These are phyloP conservation scores for Pestalotiopsis sp. DNA, from an alignment of 2,329 filamentous ascomycete species.

Conservation along the genomic window DNA sequence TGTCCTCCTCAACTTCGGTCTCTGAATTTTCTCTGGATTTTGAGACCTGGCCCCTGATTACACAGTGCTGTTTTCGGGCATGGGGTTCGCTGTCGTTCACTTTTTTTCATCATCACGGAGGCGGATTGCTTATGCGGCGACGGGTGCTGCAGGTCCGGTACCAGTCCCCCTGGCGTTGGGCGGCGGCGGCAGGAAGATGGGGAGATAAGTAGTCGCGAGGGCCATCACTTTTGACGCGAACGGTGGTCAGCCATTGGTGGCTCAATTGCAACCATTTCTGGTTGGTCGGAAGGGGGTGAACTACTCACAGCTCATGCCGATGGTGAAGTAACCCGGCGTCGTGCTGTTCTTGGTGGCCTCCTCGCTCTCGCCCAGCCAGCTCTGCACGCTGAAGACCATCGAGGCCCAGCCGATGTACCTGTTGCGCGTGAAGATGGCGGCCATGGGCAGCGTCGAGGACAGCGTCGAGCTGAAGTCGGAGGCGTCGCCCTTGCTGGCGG, in stretches of 20 bases:
- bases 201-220: slow-evolving; percentile 54
- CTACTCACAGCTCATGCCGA: slow-evolving; percentile 76
- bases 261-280: neutral
- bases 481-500: slow-evolving; percentile 62
- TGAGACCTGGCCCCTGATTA: neutral
- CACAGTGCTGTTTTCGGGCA: neutral
- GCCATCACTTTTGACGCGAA: slow-evolving; percentile 54
- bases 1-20: neutral
- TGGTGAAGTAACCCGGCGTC: slow-evolving; percentile 73
- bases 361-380: slow-evolving; percentile 76
- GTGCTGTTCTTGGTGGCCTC: slow-evolving; percentile 64
- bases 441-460: slow-evolving; percentile 87
- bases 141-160: slow-evolving; percentile 35
- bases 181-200: slow-evolving; percentile 50
- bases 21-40: neutral
- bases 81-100: neutral
- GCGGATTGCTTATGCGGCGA: slow-evolving; percentile 19
- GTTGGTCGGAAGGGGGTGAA: neutral
- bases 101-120: neutral
- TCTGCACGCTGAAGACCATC: slow-evolving; percentile 74
- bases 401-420: slow-evolving; percentile 76
- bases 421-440: slow-evolving; percentile 91
- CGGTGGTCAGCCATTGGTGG: neutral
- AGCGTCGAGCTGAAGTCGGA: slow-evolving; percentile 74
- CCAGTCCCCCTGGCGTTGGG: slow-evolving; percentile 31